Evolutionary conservation across 192 early-diverging fungal species (phyloP).

Genomic region (Gonapodya prolifera): DNA sequence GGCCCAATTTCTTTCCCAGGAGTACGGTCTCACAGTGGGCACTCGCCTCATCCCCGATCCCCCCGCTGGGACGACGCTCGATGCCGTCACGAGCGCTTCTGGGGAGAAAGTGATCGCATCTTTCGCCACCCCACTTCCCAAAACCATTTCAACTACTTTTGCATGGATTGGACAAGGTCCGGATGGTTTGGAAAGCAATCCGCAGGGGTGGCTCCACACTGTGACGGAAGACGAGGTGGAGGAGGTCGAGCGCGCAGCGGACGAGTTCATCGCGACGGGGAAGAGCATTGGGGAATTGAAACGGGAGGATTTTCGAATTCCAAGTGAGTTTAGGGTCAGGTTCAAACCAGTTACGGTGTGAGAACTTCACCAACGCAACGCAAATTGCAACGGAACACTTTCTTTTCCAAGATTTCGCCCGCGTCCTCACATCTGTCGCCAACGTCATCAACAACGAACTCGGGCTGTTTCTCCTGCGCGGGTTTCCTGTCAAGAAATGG

Average conservation of each 20-base stretch:
- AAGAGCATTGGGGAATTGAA: not conserved
- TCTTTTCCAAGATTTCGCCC: not conserved
- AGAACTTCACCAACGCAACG: too few species aligned
- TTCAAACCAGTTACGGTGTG: not conserved
- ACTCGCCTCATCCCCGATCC: not conserved
- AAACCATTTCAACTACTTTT: not conserved
- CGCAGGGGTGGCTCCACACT: not conserved
- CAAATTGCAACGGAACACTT: too few species aligned
- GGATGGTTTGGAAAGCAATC: not conserved
- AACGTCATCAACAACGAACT: not conserved
- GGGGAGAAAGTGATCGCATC: not conserved
- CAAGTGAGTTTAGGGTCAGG: not conserved
- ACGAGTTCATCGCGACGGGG: not conserved
- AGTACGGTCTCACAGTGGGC: not conserved
- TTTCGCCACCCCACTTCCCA: not conserved
- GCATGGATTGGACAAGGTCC: not conserved
- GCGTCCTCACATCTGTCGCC: not conserved
- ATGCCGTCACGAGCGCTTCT: not conserved
- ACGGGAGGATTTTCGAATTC: not conserved
- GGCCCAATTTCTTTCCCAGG: not conserved
- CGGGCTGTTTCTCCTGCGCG: not conserved
- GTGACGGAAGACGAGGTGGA: not conserved
- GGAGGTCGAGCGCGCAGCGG: not conserved
- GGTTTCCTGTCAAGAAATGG: not conserved
- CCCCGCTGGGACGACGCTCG: not conserved